Evolutionary conservation across 805 yeast genomes (phyloP).

Genomic region (Saccharomycopsis amapae): DNA sequence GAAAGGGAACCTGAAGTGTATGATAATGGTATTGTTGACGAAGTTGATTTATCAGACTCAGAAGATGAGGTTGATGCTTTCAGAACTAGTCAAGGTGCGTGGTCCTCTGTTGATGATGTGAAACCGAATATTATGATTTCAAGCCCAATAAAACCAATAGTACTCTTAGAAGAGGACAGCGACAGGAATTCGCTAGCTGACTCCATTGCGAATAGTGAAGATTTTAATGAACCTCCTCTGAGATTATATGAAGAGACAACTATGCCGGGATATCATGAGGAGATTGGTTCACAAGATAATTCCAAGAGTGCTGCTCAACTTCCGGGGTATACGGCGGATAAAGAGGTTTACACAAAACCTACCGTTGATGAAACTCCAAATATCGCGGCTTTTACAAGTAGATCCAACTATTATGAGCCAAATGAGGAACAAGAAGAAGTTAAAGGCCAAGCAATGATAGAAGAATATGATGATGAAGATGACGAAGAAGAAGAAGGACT

Average conservation of each 20-base stretch:
- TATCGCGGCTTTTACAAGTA: too few relatives aligned
- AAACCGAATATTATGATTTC: not conserved
- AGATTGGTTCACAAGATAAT: too few relatives aligned
- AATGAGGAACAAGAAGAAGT: too few relatives aligned
- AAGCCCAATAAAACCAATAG: not conserved
- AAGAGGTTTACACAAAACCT: not conserved
- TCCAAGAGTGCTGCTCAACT: not conserved
- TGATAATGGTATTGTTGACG: not conserved
- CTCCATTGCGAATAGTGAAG: too few relatives aligned
- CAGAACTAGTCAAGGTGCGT: constrained; percentile 5
- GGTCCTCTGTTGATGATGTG: not conserved
- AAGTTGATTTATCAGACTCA: not conserved
- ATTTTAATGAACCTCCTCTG: too few relatives aligned
- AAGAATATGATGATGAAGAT: not conserved
- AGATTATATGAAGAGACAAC: too few relatives aligned
- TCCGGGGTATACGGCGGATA: not conserved
- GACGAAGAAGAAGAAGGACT: too few relatives aligned
- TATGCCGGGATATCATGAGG: too few relatives aligned
- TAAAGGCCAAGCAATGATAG: too few relatives aligned
- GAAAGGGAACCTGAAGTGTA: not conserved
- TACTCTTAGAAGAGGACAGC: too few relatives aligned
- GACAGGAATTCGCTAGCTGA: too few relatives aligned
- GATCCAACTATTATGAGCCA: too few relatives aligned
- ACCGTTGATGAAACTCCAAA: not conserved
- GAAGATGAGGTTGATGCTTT: not conserved